A percentile compares a stretch with the other conserved stretches of the same genome.
phyloP scores from a whole-genome alignment of 306 rosid genomes.

The Rubus idaeus region DNA sequence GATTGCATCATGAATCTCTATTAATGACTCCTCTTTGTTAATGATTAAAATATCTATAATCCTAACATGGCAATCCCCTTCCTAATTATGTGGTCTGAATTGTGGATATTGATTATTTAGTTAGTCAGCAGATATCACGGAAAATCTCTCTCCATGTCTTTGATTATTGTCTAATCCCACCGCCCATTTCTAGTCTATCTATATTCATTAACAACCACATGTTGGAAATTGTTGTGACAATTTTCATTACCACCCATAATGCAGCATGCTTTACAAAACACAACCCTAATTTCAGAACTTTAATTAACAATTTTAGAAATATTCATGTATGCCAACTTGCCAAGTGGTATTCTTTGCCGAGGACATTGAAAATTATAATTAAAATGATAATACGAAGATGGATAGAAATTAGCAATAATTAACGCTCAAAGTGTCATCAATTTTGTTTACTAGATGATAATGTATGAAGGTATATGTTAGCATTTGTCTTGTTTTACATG shows the following conservation, averaged over 20 bases:
- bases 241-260: conserved; percentile 39
- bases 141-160: conserved; percentile 29
- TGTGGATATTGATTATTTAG: conserved; percentile 34
- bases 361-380: neutral
- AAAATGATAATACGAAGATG: no score
- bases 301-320: neutral
- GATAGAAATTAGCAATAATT: no score
- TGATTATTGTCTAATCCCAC: conserved; percentile 32
- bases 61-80: neutral
- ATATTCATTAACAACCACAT: conserved; percentile 4
- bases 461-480: neutral
- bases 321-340: neutral
- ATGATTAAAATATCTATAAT: neutral
- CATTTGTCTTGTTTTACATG: neutral
- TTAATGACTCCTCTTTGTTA: neutral
- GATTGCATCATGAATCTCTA: no score
- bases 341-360: neutral
- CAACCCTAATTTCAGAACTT: neutral
- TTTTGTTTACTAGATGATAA: no score
- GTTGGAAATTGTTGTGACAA: conserved; percentile 47
- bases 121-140: conserved; percentile 44
- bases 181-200: conserved; percentile 24
- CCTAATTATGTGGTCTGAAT: neutral
- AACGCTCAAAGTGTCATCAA: no score
- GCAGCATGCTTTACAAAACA: conserved; percentile 34